A percentile compares a stretch with the other conserved stretches of the same genome.
These are phyloP conservation scores for Durusdinium trenchii DNA, from an alignment of 73 alveolate genomes.

Conservation along the genomic window DNA sequence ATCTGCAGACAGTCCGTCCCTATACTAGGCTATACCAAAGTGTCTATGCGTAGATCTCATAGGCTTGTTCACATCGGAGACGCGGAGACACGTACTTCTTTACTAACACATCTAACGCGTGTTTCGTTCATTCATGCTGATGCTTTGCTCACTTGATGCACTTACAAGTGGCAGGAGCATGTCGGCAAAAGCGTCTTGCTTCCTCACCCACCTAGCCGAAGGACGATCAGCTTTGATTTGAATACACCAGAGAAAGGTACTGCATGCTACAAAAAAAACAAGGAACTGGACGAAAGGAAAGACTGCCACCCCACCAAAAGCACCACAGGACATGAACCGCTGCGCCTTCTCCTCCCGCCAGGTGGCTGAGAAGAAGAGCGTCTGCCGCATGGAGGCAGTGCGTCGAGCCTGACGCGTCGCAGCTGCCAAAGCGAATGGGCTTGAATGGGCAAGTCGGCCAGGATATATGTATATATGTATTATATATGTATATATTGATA, in stretches of 20 bases:
- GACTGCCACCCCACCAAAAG: too few species aligned
- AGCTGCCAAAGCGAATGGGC: not conserved
- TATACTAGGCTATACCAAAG: too few species aligned
- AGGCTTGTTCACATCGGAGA: too few species aligned
- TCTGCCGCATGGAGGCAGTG: slow-evolving; percentile 60
- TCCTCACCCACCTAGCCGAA: slow-evolving; percentile 21
- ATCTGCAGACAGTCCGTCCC: too few species aligned
- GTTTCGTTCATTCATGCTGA: too few species aligned
- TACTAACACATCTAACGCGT: too few species aligned
- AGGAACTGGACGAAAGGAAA: too few species aligned
- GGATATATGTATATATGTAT: not conserved
- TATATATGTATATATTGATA: not conserved
- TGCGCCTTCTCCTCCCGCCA: slow-evolving; percentile 74
- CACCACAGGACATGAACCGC: too few species aligned
- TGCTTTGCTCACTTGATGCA: not conserved
- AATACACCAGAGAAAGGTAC: not conserved
- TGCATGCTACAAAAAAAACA: too few species aligned
- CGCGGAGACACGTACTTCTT: too few species aligned
- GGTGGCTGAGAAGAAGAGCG: slow-evolving; percentile 83
- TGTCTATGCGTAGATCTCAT: too few species aligned
- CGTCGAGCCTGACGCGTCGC: slow-evolving; percentile 62
- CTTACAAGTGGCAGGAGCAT: not conserved
- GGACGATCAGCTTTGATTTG: not conserved
- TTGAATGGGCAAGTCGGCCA: not conserved
- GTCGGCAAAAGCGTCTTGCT: slow-evolving; percentile 45